These are phyloP conservation scores for Geoglossum cookeanum DNA, from an alignment of 2,329 filamentous ascomycete species.

Conservation along the genomic window DNA sequence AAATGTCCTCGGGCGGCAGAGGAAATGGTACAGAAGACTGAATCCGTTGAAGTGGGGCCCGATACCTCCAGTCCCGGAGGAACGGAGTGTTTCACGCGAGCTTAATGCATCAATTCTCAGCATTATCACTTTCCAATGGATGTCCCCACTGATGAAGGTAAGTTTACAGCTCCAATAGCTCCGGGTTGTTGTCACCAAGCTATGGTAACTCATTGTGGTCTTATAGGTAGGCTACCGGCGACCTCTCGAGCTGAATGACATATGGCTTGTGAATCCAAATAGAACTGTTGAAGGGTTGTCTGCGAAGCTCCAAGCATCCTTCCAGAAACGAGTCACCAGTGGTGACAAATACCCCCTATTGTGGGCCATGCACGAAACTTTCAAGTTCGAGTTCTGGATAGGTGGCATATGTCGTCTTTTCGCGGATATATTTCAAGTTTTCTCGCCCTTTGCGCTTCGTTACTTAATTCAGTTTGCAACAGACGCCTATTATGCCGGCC, in stretches of 20 bases:
- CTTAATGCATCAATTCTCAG: conserved; percentile 57
- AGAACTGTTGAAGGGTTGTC: conserved; percentile 54
- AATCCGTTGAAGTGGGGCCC: conserved; percentile 29
- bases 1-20: background rate
- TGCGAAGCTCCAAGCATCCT: conserved; percentile 43
- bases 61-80: conserved; percentile 35
- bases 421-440: conserved; percentile 51
- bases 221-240: conserved; percentile 52
- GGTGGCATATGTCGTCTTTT: conserved; percentile 60
- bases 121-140: conserved; percentile 70
- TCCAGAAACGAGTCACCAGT: conserved; percentile 45
- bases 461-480: conserved; percentile 75
- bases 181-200: background rate
- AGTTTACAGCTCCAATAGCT: background rate
- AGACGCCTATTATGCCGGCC: conserved; percentile 52
- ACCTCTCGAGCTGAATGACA: conserved; percentile 62
- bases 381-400: conserved; percentile 66
- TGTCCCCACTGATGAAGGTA: conserved; percentile 67
- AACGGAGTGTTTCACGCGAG: conserved; percentile 43
- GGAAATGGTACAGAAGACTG: conserved; percentile 9
- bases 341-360: conserved; percentile 57
- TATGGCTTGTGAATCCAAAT: conserved; percentile 75
- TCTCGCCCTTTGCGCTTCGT: conserved; percentile 68
- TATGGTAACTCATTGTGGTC: conserved; percentile 1
- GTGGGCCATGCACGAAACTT: conserved; percentile 72